phyloP scores from a whole-genome alignment of 2,329 filamentous ascomycete species.

The Sarocladiaceae sp. region DNA sequence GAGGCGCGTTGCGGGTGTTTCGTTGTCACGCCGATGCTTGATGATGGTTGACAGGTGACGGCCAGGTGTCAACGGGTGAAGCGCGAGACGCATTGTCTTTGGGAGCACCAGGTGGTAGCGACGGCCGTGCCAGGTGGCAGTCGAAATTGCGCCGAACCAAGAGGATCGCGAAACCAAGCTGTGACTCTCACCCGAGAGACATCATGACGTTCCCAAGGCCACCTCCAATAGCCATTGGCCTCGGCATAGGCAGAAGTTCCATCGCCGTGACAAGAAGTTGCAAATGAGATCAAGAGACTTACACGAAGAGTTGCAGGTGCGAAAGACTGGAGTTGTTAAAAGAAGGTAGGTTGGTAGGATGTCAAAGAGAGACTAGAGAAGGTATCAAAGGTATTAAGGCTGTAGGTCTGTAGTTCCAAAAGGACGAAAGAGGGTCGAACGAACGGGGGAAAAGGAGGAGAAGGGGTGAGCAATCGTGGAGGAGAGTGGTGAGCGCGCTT shows the following conservation, averaged over 20 bases:
- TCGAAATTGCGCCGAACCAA: not conserved
- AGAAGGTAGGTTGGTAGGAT: not conserved
- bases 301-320: constrained; percentile 2
- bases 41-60: not conserved
- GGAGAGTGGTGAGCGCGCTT: constrained; percentile 8
- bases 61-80: constrained; percentile 5
- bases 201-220: not conserved
- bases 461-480: not conserved
- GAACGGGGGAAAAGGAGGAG: not conserved
- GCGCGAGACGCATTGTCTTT: not conserved
- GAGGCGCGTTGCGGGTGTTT: not conserved
- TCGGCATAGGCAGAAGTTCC: not conserved
- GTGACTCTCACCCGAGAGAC: not conserved
- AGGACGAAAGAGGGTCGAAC: constrained; percentile 2
- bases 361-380: constrained; percentile 6
- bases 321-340: not conserved
- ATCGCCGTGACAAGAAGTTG: not conserved
- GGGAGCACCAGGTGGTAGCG: constrained; percentile 1
- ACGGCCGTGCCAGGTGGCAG: not conserved
- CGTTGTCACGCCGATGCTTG: not conserved
- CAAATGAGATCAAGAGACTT: not conserved
- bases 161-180: not conserved
- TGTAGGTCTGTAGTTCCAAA: not conserved
- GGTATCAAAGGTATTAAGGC: not conserved
- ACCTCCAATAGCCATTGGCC: not conserved